A percentile compares a stretch with the other conserved stretches of the same genome.
These are phyloP conservation scores for Diplosphaera chodatii DNA, from an alignment of 139 green algal genomes.

Conservation along the genomic window DNA sequence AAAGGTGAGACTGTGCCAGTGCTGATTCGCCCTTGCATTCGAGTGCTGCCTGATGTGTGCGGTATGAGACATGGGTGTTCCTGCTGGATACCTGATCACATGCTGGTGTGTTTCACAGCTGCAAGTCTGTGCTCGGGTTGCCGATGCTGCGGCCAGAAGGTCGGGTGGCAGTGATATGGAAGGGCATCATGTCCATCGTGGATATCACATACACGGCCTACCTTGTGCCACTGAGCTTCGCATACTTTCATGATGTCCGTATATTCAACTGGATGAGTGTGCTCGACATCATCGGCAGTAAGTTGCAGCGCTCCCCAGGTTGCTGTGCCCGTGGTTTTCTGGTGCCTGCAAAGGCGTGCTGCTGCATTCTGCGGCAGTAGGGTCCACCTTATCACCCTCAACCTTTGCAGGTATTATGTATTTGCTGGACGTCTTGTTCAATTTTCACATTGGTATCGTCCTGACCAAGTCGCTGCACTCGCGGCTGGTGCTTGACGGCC, in stretches of 20 bases:
- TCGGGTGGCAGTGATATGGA: background rate
- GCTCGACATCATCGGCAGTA: background rate
- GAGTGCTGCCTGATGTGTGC: background rate
- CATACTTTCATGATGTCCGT: background rate
- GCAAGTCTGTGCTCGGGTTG: background rate
- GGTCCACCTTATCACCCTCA: too few relatives aligned
- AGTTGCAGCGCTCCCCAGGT: background rate
- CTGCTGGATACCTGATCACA: background rate
- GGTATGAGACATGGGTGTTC: too few relatives aligned
- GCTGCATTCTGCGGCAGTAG: too few relatives aligned
- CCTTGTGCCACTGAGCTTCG: background rate
- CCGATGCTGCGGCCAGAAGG: background rate
- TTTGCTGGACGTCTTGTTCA: background rate
- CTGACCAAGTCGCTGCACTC: background rate
- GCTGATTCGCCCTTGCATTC: too few relatives aligned
- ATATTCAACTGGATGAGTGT: background rate
- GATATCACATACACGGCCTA: background rate
- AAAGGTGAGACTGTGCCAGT: too few relatives aligned
- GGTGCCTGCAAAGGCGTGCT: too few relatives aligned
- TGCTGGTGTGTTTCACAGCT: background rate
- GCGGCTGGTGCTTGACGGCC: background rate
- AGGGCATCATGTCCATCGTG: background rate
- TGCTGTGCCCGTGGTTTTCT: too few relatives aligned
- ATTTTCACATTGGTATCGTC: background rate
- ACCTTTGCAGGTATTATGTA: background rate